These are phyloP conservation scores for Lactifluus pinguis DNA, from an alignment of 768 basidiomycete genomes.

Conservation along the genomic window DNA sequence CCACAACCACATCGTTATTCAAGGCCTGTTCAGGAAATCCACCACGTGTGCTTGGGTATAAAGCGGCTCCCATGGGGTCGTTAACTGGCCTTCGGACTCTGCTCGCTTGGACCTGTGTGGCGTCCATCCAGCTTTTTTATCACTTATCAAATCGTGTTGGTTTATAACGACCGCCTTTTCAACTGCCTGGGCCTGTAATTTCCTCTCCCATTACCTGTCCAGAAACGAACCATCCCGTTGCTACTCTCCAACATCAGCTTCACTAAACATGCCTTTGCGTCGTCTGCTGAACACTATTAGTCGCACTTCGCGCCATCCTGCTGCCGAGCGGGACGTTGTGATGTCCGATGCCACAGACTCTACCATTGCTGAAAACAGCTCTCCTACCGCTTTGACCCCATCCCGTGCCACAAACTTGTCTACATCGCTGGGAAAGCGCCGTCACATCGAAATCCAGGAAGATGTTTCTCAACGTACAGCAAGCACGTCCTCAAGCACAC, in stretches of 20 bases:
- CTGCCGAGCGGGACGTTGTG: background rate
- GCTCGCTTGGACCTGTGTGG: too few species aligned
- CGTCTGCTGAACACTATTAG: background rate
- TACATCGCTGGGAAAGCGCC: conserved; percentile 1
- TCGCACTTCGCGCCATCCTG: background rate
- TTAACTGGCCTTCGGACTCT: too few species aligned
- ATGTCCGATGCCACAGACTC: background rate
- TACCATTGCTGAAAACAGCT: background rate
- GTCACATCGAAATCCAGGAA: background rate
- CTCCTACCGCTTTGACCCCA: background rate
- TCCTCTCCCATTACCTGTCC: background rate
- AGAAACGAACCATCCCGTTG: background rate
- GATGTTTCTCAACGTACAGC: background rate
- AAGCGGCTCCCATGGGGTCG: too few species aligned
- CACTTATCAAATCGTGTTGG: background rate
- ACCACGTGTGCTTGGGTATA: too few species aligned
- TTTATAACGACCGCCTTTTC: background rate
- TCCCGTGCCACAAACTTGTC: background rate
- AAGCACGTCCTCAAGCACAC: background rate
- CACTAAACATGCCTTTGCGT: conserved; percentile 4
- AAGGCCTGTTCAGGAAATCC: too few species aligned
- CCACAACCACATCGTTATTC: too few species aligned
- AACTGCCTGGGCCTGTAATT: background rate
- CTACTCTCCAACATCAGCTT: background rate
- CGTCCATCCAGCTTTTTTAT: too few species aligned